These are phyloP conservation scores for Fagopyrum homotropicum DNA, from an alignment of 148 eudicot species.

Conservation along the genomic window DNA sequence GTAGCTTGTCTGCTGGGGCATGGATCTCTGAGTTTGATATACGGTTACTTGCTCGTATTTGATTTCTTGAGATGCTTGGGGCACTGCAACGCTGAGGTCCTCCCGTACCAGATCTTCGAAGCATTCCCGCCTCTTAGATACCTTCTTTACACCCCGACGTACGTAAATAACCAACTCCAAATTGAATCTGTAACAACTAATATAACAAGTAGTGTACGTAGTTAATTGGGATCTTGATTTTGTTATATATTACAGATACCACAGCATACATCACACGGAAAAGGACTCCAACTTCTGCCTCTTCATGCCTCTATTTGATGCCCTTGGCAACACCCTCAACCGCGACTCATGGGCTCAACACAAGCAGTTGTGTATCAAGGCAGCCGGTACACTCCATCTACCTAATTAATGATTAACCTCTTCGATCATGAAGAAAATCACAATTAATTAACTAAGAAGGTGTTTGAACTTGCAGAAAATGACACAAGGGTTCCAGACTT, in stretches of 20 bases:
- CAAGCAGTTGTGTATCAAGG: conserved; percentile 31
- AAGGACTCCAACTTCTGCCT: conserved; percentile 68
- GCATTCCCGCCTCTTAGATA: conserved; percentile 50
- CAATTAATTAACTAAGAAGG: too few relatives aligned
- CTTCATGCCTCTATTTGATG: conserved; percentile 82
- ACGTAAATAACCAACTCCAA: conserved; percentile 23
- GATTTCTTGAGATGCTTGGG: conserved; percentile 78
- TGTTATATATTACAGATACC: conserved; percentile 43
- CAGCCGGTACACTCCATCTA: conserved; percentile 29
- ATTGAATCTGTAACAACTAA: neutral
- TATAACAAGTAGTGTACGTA: neutral
- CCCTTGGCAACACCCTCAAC: conserved; percentile 64
- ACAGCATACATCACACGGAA: conserved; percentile 64
- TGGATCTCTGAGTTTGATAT: conserved; percentile 56
- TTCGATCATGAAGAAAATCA: too few relatives aligned
- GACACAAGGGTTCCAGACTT: conserved; percentile 54
- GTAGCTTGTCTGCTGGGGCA: conserved; percentile 41
- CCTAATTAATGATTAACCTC: too few relatives aligned
- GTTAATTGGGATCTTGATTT: neutral
- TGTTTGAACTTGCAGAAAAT: conserved; percentile 24
- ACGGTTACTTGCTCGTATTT: conserved; percentile 48
- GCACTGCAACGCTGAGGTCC: conserved; percentile 58
- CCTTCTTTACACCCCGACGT: conserved; percentile 74
- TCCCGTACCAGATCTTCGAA: conserved; percentile 62
- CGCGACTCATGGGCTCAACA: conserved; percentile 65